Evolutionary conservation across 2,329 filamentous ascomycete species (phyloP).

Genomic region (Alternaria solani): DNA sequence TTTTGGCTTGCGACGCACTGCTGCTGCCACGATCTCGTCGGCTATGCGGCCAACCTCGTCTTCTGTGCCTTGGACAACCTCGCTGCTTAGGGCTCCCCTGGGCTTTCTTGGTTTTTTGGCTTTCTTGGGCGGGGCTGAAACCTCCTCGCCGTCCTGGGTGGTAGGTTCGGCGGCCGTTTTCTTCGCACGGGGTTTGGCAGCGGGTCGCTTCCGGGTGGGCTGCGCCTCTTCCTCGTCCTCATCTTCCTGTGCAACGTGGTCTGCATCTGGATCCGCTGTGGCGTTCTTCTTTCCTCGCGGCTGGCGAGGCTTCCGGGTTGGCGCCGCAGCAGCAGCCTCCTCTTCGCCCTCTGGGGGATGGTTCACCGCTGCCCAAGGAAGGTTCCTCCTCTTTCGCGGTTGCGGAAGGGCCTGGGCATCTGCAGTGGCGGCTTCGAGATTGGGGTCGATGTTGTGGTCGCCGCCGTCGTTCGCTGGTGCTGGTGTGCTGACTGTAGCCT

Average conservation of each 20-base stretch:
- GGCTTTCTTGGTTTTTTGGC: slow-evolving; percentile 39
- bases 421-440: neutral
- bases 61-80: slow-evolving; percentile 16
- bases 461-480: neutral
- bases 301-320: slow-evolving; percentile 23
- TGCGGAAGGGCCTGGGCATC: slow-evolving; percentile 13
- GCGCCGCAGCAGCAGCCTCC: slow-evolving; percentile 12
- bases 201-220: slow-evolving; percentile 18
- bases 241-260: slow-evolving; percentile 21
- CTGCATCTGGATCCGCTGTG: slow-evolving; percentile 7
- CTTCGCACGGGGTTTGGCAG: slow-evolving; percentile 31
- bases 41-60: slow-evolving; percentile 18
- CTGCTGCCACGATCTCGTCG: slow-evolving; percentile 19
- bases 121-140: slow-evolving; percentile 32
- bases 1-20: slow-evolving; percentile 27
- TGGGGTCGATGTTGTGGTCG: neutral
- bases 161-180: slow-evolving; percentile 19
- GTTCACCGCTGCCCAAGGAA: slow-evolving; percentile 46
- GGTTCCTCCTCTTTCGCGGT: slow-evolving; percentile 15
- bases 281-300: slow-evolving; percentile 19
- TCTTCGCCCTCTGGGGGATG: slow-evolving; percentile 25
- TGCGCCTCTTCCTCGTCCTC: slow-evolving; percentile 21
- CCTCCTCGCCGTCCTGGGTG: slow-evolving; percentile 22
- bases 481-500: neutral
- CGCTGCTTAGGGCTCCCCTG: slow-evolving; percentile 23